These are phyloP conservation scores for Eudorina sp. DNA, from an alignment of 139 green algal genomes.

Conservation along the genomic window DNA sequence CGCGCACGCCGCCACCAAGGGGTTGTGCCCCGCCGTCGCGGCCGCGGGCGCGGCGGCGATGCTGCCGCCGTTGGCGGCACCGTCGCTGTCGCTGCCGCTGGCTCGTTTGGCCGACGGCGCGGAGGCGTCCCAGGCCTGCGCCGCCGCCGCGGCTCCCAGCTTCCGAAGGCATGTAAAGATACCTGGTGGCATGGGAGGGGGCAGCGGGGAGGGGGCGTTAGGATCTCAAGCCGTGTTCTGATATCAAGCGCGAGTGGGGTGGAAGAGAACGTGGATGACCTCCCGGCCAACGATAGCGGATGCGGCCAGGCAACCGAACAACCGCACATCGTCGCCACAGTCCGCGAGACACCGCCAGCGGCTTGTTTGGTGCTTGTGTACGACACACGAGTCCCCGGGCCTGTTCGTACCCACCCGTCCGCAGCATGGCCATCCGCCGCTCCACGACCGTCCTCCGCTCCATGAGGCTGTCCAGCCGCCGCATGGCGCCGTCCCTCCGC, in stretches of 20 bases:
- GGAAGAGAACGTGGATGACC: too few relatives aligned
- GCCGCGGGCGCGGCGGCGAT: neutral
- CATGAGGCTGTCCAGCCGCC: neutral
- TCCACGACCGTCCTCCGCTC: constrained; percentile 3
- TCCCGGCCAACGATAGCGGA: too few relatives aligned
- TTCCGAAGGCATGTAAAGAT: constrained; percentile 12
- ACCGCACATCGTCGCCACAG: too few relatives aligned
- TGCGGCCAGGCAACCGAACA: too few relatives aligned
- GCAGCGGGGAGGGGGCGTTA: neutral
- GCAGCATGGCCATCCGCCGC: constrained; percentile 17
- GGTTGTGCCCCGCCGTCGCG: neutral
- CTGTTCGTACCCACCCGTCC: neutral
- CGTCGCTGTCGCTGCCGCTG: neutral
- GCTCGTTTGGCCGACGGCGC: neutral
- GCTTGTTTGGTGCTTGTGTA: too few relatives aligned
- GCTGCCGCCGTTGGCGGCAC: neutral
- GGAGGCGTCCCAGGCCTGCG: constrained; percentile 32
- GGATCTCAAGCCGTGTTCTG: too few relatives aligned
- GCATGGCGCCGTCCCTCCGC: neutral
- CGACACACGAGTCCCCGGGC: too few relatives aligned
- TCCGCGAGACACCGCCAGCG: too few relatives aligned
- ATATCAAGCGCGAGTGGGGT: too few relatives aligned
- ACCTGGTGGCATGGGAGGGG: neutral
- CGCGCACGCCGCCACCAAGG: neutral
- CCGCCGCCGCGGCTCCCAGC: constrained; percentile 26